Conservation (phyloP, 768 basidiomycete species). For the Lentinus brumalis region DNA sequence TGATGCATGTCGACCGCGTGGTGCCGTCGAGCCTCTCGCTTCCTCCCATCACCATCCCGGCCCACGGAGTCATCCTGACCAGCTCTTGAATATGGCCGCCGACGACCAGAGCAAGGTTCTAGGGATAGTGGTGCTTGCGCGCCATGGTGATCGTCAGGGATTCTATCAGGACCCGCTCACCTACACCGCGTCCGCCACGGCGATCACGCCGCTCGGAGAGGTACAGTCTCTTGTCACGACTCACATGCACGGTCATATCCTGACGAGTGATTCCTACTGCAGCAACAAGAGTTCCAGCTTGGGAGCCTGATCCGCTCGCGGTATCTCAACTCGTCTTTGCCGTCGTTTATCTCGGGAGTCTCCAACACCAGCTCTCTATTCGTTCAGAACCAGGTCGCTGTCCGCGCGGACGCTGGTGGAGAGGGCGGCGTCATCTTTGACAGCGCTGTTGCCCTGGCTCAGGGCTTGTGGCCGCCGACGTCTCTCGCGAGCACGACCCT, state of each 20-base stretch:
- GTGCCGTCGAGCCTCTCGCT: background rate
- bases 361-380: conserved; percentile 32
- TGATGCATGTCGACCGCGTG: background rate
- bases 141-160: conserved; percentile 38
- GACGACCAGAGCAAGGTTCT: conserved; percentile 21
- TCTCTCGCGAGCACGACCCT: conserved; percentile 50
- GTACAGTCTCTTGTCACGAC: conserved; percentile 37
- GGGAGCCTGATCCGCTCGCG: conserved; percentile 52
- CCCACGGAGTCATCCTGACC: background rate
- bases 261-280: background rate
- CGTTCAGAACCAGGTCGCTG: conserved; percentile 42
- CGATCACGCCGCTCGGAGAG: conserved; percentile 70
- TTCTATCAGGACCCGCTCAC: conserved; percentile 66
- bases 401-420: conserved; percentile 69
- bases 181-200: conserved; percentile 56
- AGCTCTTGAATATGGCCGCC: conserved; percentile 2
- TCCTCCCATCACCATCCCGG: background rate
- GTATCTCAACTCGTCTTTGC: conserved; percentile 56
- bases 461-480: conserved; percentile 66
- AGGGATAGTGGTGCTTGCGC: conserved; percentile 29
- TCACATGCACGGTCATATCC: background rate
- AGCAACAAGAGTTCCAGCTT: conserved; percentile 62
- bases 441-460: conserved; percentile 65
- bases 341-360: conserved; percentile 51
- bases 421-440: conserved; percentile 70